A percentile compares a stretch with the other conserved stretches of the same genome.
Conservation (phyloP, 805 yeast species). For the Candida nanaspora region DNA sequence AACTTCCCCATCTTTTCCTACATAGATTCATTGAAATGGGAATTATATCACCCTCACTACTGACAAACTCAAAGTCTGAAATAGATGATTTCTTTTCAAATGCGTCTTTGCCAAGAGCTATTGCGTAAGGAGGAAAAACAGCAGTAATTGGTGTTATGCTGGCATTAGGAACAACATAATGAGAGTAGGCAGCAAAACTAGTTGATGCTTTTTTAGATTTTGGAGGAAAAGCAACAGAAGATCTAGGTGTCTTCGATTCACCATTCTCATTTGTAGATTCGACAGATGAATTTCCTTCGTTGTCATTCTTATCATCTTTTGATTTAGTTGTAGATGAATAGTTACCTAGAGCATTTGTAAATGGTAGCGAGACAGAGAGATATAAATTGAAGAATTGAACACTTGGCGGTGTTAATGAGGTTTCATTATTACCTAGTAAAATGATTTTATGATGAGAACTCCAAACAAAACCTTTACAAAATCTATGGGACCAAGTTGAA, state of each 20-base stretch:
- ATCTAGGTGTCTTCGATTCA: not conserved
- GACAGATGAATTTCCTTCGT: not conserved
- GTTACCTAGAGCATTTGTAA: slow-evolving; percentile 38
- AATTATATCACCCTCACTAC: slow-evolving; percentile 63
- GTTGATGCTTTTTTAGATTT: slow-evolving; percentile 4
- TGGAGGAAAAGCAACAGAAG: not conserved
- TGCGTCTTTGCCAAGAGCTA: slow-evolving; percentile 70
- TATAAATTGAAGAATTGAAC: slow-evolving; percentile 40
- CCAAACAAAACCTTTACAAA: slow-evolving; percentile 71
- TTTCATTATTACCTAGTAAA: slow-evolving; percentile 47
- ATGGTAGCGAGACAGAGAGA: slow-evolving; percentile 44
- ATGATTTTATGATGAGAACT: slow-evolving; percentile 68
- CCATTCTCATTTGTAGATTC: not conserved
- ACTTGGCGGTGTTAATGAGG: slow-evolving; percentile 37
- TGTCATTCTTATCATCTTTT: slow-evolving; percentile 7
- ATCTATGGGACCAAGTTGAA: slow-evolving; percentile 46
- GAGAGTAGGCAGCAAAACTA: slow-evolving; percentile 63
- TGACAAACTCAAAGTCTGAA: slow-evolving; percentile 65
- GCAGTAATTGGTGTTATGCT: slow-evolving; percentile 61
- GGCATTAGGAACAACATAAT: slow-evolving; percentile 66
- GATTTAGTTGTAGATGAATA: too few species aligned
- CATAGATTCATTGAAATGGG: slow-evolving; percentile 55
- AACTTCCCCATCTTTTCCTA: slow-evolving; percentile 72
- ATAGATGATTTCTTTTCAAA: slow-evolving; percentile 57
- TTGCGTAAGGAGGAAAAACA: slow-evolving; percentile 70